Base-by-base conservation (phyloP, 495 filamentous ascomycete genomes). In the Staphylotrichum longicolle region DNA sequence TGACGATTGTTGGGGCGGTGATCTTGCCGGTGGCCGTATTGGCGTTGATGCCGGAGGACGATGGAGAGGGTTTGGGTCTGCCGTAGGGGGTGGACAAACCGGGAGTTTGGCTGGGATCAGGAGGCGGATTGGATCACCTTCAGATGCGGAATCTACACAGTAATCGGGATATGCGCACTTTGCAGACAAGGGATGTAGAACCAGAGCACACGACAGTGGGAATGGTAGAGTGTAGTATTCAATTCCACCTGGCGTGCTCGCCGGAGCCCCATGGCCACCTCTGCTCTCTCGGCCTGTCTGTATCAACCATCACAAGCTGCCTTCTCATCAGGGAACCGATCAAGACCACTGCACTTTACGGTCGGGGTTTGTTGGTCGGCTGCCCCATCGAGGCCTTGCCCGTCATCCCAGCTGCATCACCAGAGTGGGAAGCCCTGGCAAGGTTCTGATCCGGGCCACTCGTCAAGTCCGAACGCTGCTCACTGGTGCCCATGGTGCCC, bases 381-480 rank as follows among this genome's bases (percentile, higher is more conserved):
- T 63, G 53, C 2, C 54, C 54, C 48, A 63, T 39, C 47, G 48
- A 37, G 3, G 30, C 42, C 55, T 54, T 58, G 11, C 47, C 48
- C 11, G 32, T 39, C 41, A 33, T 20, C 2, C 39, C 15, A 2
- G 47, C 40, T 10, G 2, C 37, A 41, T 56, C 37, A 5, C 42
- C 50, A 1, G 40, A 10, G 5, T 65, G 39, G 0, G 46, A 27
- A 5, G 63, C 47, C 54, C 49, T 50, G 34, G 39, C 48, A 11
- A 54, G 12, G 4, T 60, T 42, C 2, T 7, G 33, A 30, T 60
- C 57, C 4, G 32, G 44, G 15, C 64, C 64, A 35, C 56, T 57
- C 9, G 61, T 60, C 61, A 63, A 48, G 34, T 27, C 40, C 7
- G 47, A 14, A 7, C 51, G 64, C 44, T 61, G 65, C 40, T 63